Evolutionary conservation across 495 filamentous ascomycete species (phyloP).

Genomic region (Trichocladium uniseriatum): DNA sequence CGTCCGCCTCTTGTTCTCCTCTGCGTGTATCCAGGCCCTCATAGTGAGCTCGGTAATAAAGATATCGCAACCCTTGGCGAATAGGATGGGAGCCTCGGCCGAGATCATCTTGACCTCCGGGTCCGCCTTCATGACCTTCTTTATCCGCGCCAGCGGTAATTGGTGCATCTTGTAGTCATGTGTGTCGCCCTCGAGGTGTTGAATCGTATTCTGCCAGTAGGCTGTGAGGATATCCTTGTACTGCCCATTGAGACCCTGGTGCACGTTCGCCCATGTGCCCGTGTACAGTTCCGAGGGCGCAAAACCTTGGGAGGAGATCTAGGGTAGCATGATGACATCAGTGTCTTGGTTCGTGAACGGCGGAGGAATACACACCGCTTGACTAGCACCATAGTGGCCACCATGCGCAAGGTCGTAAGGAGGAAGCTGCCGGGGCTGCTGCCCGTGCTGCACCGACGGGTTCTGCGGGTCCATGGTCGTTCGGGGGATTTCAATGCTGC

Average conservation of each 20-base stretch:
- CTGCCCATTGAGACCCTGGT: constrained; percentile 84
- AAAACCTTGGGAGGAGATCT: constrained; percentile 58
- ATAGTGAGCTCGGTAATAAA: constrained; percentile 99
- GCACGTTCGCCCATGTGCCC: constrained; percentile 93
- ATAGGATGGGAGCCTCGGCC: constrained; percentile 93
- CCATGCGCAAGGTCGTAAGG: constrained; percentile 73
- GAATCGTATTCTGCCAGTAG: constrained; percentile 98
- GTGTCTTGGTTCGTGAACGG: background rate
- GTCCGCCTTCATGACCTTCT: constrained; percentile 99
- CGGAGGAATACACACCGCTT: constrained; percentile 50
- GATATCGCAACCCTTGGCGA: constrained; percentile 98
- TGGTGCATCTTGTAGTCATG: constrained; percentile 99
- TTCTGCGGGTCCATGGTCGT: constrained; percentile 41
- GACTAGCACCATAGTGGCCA: constrained; percentile 86
- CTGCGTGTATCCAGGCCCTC: constrained; percentile 99
- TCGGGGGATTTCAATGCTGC: background rate
- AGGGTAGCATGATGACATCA: constrained; percentile 6
- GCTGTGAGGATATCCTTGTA: constrained; percentile 96
- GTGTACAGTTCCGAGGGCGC: constrained; percentile 84
- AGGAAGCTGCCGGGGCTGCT: constrained; percentile 41
- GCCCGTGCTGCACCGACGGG: constrained; percentile 26
- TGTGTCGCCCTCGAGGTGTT: constrained; percentile 82
- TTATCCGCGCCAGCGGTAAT: constrained; percentile 89
- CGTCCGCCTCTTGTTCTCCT: constrained; percentile 96
- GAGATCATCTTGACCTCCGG: constrained; percentile 99